These are phyloP conservation scores for Saccharomycopsis fibuligera DNA, from an alignment of 805 yeast species.

Conservation along the genomic window DNA sequence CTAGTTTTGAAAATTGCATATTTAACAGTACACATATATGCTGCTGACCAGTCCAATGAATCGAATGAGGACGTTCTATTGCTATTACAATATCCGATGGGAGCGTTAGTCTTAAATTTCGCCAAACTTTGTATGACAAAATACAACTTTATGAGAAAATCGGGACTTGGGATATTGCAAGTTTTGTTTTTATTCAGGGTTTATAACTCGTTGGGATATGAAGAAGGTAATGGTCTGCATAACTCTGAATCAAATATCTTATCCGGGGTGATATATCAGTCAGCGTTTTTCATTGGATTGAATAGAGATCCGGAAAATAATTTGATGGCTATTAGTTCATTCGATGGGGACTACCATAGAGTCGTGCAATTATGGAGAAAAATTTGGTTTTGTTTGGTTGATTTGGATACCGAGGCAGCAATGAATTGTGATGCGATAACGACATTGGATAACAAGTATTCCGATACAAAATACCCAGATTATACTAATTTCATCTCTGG, in stretches of 20 bases:
- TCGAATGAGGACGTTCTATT: slow-evolving; percentile 24
- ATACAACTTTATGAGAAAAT: slow-evolving; percentile 33
- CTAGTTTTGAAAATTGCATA: slow-evolving; percentile 38
- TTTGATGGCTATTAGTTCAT: not conserved
- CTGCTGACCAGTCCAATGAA: not conserved
- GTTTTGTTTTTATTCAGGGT: slow-evolving; percentile 33
- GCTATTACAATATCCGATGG: slow-evolving; percentile 35
- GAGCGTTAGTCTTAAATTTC: slow-evolving; percentile 32
- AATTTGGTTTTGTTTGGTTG: slow-evolving; percentile 33
- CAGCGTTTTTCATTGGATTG: slow-evolving; percentile 40
- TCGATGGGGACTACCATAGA: slow-evolving; percentile 3
- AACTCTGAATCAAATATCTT: slow-evolving; percentile 35
- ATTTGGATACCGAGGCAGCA: slow-evolving; percentile 26
- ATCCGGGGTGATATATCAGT: slow-evolving; percentile 33
- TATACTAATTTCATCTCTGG: slow-evolving; percentile 9
- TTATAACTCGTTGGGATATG: slow-evolving; percentile 39
- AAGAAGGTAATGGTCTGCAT: slow-evolving; percentile 44
- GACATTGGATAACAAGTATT: slow-evolving; percentile 1
- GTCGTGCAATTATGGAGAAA: slow-evolving; percentile 35
- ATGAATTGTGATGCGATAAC: slow-evolving; percentile 8
- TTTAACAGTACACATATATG: slow-evolving; percentile 28
- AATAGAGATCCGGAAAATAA: slow-evolving; percentile 33
- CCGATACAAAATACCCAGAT: slow-evolving; percentile 16
- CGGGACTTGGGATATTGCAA: slow-evolving; percentile 39
- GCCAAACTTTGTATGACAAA: slow-evolving; percentile 36